These are phyloP conservation scores for Suillus hirtellus DNA, from an alignment of 768 basidiomycete genomes.

Conservation along the genomic window DNA sequence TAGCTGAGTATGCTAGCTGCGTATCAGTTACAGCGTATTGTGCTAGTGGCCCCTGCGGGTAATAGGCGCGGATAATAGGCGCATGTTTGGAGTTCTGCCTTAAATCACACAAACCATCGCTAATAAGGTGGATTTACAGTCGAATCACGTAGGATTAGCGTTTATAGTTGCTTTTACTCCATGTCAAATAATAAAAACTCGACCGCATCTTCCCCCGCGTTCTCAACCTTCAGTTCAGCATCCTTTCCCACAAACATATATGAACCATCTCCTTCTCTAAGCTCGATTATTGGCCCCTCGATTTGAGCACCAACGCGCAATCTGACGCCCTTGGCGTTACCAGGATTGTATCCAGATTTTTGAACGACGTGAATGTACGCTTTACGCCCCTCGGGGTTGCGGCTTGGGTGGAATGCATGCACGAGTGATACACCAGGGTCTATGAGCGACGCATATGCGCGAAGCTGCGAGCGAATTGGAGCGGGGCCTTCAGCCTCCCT, in stretches of 20 bases:
- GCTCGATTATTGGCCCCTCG: conserved; percentile 44
- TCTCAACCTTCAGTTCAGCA: conserved; percentile 48
- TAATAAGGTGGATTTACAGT: background rate
- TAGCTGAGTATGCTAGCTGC: background rate
- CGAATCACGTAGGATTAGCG: background rate
- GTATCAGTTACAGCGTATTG: background rate
- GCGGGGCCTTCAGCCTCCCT: conserved; percentile 79
- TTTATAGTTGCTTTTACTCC: conserved; percentile 35
- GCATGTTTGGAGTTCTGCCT: background rate
- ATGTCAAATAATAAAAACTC: conserved; percentile 85
- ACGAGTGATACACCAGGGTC: conserved; percentile 52
- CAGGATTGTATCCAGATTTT: conserved; percentile 75
- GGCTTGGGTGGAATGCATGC: conserved; percentile 45
- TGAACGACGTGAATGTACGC: conserved; percentile 88
- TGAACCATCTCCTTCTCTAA: conserved; percentile 87
- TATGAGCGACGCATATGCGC: conserved; percentile 78
- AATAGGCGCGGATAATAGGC: background rate
- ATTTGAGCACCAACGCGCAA: conserved; percentile 51
- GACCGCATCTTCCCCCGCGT: conserved; percentile 61
- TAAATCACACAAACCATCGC: background rate
- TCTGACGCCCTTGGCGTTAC: conserved; percentile 53
- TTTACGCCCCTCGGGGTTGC: conserved; percentile 42
- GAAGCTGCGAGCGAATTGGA: conserved; percentile 69
- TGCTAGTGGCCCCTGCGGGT: background rate
- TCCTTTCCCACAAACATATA: conserved; percentile 57